phyloP scores from a whole-genome alignment of 1,284 basidiomycete genomes.

The Papiliotrema terrestris region DNA sequence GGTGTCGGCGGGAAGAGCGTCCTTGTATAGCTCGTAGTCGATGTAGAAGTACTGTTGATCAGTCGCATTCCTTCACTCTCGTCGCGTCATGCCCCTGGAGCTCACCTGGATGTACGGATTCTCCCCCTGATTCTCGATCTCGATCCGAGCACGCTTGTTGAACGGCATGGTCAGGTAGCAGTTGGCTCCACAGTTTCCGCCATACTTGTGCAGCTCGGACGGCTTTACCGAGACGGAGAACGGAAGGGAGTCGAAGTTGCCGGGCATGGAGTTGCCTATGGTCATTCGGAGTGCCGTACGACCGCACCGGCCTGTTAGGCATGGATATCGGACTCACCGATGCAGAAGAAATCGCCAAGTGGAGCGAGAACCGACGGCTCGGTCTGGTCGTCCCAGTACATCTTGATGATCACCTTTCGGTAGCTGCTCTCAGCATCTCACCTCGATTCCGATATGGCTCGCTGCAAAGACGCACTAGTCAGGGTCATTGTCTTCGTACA shows the following conservation, averaged over 20 bases:
- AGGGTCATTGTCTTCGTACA: conserved; percentile 2
- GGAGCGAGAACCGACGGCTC: conserved; percentile 1
- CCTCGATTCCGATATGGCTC: not conserved
- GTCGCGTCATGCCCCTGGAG: no score
- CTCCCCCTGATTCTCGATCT: conserved; percentile 11
- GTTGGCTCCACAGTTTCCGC: conserved; percentile 8
- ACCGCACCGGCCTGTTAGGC: no score
- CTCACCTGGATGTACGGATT: conserved; percentile 10
- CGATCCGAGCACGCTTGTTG: conserved; percentile 4
- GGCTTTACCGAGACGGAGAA: conserved; percentile 10
- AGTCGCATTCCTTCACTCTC: no score
- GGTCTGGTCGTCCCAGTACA: conserved; percentile 2
- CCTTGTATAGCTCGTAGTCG: conserved; percentile 6
- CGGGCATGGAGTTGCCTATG: conserved; percentile 10
- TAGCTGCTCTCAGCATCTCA: not conserved
- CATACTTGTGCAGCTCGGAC: conserved; percentile 7
- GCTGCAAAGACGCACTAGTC: not conserved
- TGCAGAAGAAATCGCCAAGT: conserved; percentile 8
- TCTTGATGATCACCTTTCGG: conserved; percentile 3
- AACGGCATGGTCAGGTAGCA: conserved; percentile 11
- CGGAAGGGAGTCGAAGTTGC: conserved; percentile 10
- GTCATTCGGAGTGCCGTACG: not conserved
- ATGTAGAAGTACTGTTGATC: conserved; percentile 1
- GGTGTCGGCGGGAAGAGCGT: conserved; percentile 2
- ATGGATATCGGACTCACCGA: not conserved